A percentile compares a stretch with the other conserved stretches of the same genome.
Conservation (phyloP, 148 eudicot species). For the Suaeda aralocaspica region DNA sequence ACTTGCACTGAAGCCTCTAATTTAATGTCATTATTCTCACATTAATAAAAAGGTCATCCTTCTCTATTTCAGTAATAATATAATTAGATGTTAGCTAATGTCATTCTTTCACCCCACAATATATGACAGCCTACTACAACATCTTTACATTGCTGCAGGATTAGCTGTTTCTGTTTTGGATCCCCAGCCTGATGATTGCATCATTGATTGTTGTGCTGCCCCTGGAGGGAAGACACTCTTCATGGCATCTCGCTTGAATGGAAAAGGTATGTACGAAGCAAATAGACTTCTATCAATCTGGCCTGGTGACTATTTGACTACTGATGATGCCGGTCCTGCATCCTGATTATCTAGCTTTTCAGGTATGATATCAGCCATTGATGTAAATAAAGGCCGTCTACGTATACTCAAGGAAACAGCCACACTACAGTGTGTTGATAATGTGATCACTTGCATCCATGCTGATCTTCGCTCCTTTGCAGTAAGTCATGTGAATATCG, state of each 20-base stretch:
- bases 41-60: neutral
- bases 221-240: constrained; percentile 96
- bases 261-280: constrained; percentile 48
- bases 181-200: constrained; percentile 78
- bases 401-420: constrained; percentile 86
- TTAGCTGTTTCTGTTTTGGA: constrained; percentile 81
- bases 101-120: neutral
- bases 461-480: constrained; percentile 73
- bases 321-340: constrained; percentile 1
- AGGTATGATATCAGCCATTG: constrained; percentile 76
- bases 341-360: constrained; percentile 17
- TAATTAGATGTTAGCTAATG: neutral
- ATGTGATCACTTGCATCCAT: constrained; percentile 61
- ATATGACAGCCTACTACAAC: neutral
- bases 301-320: neutral
- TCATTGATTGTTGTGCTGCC: constrained; percentile 95
- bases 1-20: neutral
- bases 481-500: constrained; percentile 59
- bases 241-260: constrained; percentile 78
- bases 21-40: neutral
- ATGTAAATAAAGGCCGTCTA: constrained; percentile 80
- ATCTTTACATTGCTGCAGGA: constrained; percentile 40
- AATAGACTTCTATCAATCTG: neutral
- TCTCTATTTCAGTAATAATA: neutral
- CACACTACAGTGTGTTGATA: constrained; percentile 58